Evolutionary conservation across 345 rosid genomes (phyloP).

Genomic region (Populus davidiana): DNA sequence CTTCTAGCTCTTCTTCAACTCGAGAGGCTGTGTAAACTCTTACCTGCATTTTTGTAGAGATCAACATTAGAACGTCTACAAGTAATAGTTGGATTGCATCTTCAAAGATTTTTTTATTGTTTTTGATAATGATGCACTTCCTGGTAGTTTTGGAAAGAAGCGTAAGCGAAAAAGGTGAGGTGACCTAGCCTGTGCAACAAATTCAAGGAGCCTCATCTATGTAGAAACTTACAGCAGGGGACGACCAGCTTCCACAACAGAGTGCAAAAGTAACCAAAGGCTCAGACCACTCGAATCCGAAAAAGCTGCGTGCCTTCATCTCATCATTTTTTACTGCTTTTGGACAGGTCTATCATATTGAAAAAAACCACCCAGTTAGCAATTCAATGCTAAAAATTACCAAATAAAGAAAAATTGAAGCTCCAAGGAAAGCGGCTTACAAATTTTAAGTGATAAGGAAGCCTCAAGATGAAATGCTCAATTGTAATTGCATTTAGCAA

Average conservation of each 20-base stretch:
- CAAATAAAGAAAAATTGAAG: not conserved
- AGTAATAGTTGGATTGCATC: not conserved
- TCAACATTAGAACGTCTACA: not conserved
- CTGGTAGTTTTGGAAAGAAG: not conserved
- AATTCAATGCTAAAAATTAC: not conserved
- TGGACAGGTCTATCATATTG: conserved; percentile 50
- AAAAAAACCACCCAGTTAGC: not conserved
- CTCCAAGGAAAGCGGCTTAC: conserved; percentile 40
- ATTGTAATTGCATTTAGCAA: conserved; percentile 75
- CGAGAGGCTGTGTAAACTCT: conserved; percentile 69
- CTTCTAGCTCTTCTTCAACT: conserved; percentile 79
- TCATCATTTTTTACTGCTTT: conserved; percentile 71
- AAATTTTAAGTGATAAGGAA: conserved; percentile 86
- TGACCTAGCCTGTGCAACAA: not conserved
- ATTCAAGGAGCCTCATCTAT: not conserved
- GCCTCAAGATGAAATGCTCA: conserved; percentile 86
- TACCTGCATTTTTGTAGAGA: conserved; percentile 41
- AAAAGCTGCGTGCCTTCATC: conserved; percentile 54
- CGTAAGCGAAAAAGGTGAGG: not conserved
- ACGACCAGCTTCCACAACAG: conserved; percentile 93
- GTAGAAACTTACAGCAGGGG: conserved; percentile 76
- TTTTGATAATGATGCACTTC: not conserved
- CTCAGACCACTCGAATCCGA: conserved; percentile 86
- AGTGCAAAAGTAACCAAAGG: conserved; percentile 84
- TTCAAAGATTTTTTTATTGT: not conserved